phyloP scores from a whole-genome alignment of 1,284 basidiomycete genomes.

The Flammula alnicola region DNA sequence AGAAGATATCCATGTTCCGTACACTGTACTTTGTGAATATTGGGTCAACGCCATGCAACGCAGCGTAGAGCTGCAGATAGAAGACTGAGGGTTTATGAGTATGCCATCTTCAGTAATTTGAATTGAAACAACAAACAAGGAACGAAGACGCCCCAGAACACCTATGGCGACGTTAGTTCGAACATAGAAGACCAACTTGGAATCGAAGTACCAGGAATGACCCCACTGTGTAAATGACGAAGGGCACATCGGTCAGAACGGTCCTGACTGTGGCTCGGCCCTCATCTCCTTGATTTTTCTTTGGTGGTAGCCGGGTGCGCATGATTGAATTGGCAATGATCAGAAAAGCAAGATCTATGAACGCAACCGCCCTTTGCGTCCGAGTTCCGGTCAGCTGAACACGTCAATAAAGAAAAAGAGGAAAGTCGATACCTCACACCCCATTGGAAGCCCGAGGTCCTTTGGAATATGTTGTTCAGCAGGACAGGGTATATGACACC shows the following conservation, averaged over 20 bases:
- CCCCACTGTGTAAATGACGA: constrained; percentile 38
- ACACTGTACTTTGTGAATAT: constrained; percentile 54
- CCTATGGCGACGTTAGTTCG: constrained; percentile 11
- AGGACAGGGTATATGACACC: constrained; percentile 40
- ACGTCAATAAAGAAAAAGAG: constrained; percentile 11
- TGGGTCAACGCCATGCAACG: constrained; percentile 44
- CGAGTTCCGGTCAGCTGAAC: constrained; percentile 15
- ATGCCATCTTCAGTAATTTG: background rate
- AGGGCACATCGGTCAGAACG: constrained; percentile 24
- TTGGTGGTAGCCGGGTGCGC: constrained; percentile 40
- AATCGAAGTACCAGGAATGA: constrained; percentile 36
- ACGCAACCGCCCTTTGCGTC: constrained; percentile 27
- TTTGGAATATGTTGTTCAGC: constrained; percentile 38
- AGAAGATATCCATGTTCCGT: constrained; percentile 23
- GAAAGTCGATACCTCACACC: constrained; percentile 29
- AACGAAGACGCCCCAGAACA: constrained; percentile 25
- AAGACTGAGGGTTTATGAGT: constrained; percentile 40
- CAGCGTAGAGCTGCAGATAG: constrained; percentile 55
- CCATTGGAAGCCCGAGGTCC: constrained; percentile 39
- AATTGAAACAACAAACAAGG: constrained; percentile 19
- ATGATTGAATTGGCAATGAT: constrained; percentile 39
- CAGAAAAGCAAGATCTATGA: constrained; percentile 30
- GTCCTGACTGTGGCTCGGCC: constrained; percentile 20
- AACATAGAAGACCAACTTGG: background rate
- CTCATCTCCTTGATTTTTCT: constrained; percentile 29